These are phyloP conservation scores for Botrytis tulipae DNA, from an alignment of 2,329 filamentous ascomycete genomes.

Conservation along the genomic window DNA sequence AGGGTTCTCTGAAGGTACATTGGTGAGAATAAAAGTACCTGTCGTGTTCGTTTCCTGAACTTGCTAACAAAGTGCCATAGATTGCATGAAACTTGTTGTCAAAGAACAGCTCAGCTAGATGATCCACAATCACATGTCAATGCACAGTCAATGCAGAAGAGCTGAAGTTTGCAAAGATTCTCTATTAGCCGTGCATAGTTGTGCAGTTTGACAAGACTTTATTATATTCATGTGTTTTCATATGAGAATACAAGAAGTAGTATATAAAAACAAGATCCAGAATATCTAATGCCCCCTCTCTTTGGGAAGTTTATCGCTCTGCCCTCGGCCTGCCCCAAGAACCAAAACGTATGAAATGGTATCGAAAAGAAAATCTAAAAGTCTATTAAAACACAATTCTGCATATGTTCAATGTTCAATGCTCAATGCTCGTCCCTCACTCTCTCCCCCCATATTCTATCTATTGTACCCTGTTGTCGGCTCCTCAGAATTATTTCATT, in stretches of 20 bases:
- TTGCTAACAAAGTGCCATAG: neutral
- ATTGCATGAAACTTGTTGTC: constrained; percentile 13
- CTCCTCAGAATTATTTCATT: neutral
- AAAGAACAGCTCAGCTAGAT: constrained; percentile 12
- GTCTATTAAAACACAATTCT: constrained; percentile 8
- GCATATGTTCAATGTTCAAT: neutral
- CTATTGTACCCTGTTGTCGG: neutral
- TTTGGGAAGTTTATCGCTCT: neutral
- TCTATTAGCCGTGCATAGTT: neutral
- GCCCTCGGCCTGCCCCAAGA: neutral
- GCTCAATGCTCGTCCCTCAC: neutral
- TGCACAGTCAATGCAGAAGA: neutral
- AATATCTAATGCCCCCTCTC: neutral
- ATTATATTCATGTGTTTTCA: neutral
- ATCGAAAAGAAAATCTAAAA: constrained; percentile 1
- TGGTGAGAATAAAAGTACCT: constrained; percentile 1
- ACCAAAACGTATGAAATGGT: neutral
- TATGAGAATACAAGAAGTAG: neutral
- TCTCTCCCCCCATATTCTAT: too few relatives aligned
- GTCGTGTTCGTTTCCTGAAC: neutral
- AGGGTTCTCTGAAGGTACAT: neutral
- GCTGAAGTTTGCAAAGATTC: neutral
- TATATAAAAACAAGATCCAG: neutral
- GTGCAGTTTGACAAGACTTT: neutral
- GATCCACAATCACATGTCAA: constrained; percentile 19